A percentile compares a stretch with the other conserved stretches of the same genome.
Conservation (phyloP, 352 stramenopile species). For the Phytophthora ohioensis region DNA sequence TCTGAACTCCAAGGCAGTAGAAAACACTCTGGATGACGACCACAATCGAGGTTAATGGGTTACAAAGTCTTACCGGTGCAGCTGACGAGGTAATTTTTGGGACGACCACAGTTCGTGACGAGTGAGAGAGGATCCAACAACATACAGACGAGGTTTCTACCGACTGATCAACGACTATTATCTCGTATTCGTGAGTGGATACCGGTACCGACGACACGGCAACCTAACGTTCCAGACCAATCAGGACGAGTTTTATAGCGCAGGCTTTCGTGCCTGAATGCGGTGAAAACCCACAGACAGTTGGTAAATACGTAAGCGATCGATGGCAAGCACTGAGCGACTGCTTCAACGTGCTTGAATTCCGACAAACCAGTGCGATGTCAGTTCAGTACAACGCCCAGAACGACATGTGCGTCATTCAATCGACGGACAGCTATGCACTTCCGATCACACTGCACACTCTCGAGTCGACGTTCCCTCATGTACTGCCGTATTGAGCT, state of each 20-base stretch:
- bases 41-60: not conserved
- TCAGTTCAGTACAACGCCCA: conserved; percentile 6
- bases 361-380: conserved; percentile 18
- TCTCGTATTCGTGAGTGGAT: conserved; percentile 18
- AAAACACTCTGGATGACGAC: not conserved
- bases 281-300: not conserved
- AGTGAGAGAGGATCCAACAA: too few relatives aligned
- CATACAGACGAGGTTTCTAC: not conserved
- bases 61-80: too few relatives aligned
- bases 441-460: conserved; percentile 23
- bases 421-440: conserved; percentile 25
- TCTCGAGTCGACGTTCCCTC: conserved; percentile 23
- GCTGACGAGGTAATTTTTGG: not conserved
- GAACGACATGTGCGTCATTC: conserved; percentile 13
- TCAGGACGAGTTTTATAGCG: conserved; percentile 13
- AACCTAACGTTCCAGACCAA: not conserved
- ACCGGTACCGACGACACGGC: not conserved
- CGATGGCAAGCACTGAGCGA: conserved; percentile 21
- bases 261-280: conserved; percentile 7
- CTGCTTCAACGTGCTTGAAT: conserved; percentile 31
- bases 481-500: conserved; percentile 5
- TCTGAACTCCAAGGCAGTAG: not conserved
- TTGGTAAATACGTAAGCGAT: conserved; percentile 6
- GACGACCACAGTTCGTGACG: too few relatives aligned
- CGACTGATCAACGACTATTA: conserved; percentile 24